Evolutionary conservation across 2,329 filamentous ascomycete genomes (phyloP), one percentile per base, ranked within the genome.

Genomic region (Teratosphaeria gauchensis): DNA sequence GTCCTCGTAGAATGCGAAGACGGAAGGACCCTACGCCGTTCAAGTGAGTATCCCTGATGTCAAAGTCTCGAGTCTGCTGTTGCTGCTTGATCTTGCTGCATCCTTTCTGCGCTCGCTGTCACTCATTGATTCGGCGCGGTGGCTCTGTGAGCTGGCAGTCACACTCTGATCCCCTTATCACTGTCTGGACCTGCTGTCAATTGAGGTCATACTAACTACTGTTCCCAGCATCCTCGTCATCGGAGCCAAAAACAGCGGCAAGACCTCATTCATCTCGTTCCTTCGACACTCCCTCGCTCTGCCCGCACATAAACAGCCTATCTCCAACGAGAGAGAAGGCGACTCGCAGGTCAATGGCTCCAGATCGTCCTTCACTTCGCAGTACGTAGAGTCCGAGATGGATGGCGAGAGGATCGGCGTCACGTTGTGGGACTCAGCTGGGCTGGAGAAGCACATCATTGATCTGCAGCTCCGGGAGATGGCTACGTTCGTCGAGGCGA

Each of bases 1-100:
- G 88, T 74, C 92, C 94, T 63, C 86, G 94, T 65, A 86, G 92
- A 71, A 87, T 97, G 65, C 86, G 94, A 68, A 88, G 92, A 78
- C 87, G 94, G 78, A 97, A 96, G 80, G 94, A 99, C 71, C 94
- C 94, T 8, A 96, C 92, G 11, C 91, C 94, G 0, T 96, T 97
- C 83, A 99, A 99, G 92, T 97, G 80, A 83, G 91, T 83, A 30
- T 21, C 24, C 48, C n/a, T 28, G 24, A 28, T 28, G 24, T 28
- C 24, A 28, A 28, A 28, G n/a, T 28, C 4, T 28, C 2, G 24
- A 4, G 24, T 28, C 2, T 2, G 24, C 24, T 28, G 24, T n/a
- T 30, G 19, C 48, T n/a, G 48, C 8, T 9, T 30, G 48, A n/a
- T 21, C 7, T 21, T 52, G 48, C 48, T 21, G 48, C 9, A 3